Conservation (phyloP, 2,329 filamentous ascomycete genomes). For the Fusarium sp. region DNA sequence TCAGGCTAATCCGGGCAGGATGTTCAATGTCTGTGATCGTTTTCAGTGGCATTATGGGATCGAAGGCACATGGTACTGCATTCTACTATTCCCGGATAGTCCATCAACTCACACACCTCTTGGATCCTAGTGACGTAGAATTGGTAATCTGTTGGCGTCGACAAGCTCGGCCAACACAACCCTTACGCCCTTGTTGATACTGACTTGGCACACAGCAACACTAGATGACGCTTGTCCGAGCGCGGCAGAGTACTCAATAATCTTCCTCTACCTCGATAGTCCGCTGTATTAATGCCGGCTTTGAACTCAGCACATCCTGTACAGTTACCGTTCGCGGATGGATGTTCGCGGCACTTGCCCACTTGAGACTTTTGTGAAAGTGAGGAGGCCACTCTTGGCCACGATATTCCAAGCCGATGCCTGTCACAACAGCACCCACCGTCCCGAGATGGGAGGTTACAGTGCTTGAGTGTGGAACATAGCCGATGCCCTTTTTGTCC, state of each 20-base stretch:
- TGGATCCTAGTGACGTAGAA: slow-evolving; percentile 33
- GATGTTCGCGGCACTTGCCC: slow-evolving; percentile 35
- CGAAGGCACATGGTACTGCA: background rate
- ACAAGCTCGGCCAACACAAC: slow-evolving; percentile 11
- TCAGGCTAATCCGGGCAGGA: slow-evolving; percentile 8
- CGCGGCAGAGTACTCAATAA: slow-evolving; percentile 21
- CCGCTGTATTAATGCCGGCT: background rate
- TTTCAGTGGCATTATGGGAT: slow-evolving; percentile 5
- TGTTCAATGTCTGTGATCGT: slow-evolving; percentile 15
- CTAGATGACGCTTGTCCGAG: slow-evolving; percentile 18
- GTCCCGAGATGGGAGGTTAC: slow-evolving; percentile 30
- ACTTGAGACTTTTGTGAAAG: slow-evolving; percentile 34
- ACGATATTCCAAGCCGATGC: slow-evolving; percentile 23
- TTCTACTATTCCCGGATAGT: slow-evolving; percentile 23
- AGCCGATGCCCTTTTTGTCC: slow-evolving; percentile 16
- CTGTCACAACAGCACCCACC: slow-evolving; percentile 26
- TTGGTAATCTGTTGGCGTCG: slow-evolving; percentile 10
- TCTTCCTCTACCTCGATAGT: background rate
- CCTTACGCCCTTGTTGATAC: slow-evolving; percentile 4
- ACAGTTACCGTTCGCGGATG: slow-evolving; percentile 15
- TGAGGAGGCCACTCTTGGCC: background rate
- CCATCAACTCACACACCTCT: slow-evolving; percentile 25
- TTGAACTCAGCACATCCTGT: background rate
- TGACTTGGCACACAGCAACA: slow-evolving; percentile 20
- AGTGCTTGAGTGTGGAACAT: slow-evolving; percentile 19